Conservation (phyloP, 2,329 filamentous ascomycete species). For the Gnomoniopsis smithogilvyi region DNA sequence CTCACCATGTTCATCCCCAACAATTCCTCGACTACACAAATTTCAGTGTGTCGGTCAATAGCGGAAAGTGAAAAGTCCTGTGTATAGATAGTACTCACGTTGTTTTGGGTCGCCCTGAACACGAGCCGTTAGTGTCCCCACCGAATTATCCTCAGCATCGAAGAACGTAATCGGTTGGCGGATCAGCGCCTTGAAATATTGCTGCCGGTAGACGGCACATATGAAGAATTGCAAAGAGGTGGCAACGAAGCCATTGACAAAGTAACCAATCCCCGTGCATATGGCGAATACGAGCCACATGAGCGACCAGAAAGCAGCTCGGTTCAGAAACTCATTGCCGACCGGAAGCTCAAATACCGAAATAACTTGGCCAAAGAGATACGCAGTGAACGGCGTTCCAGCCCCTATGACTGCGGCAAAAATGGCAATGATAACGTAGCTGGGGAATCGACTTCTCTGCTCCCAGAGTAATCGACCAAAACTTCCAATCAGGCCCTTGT, state of each 20-base stretch:
- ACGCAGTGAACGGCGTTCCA: conserved; percentile 22
- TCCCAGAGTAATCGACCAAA: conserved; percentile 57
- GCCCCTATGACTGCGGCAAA: conserved; percentile 27
- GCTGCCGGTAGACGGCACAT: conserved; percentile 52
- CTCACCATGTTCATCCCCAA: conserved; percentile 57
- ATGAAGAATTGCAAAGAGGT: conserved; percentile 44
- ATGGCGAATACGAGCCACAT: conserved; percentile 51
- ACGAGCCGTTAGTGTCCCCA: conserved; percentile 57
- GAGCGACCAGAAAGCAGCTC: conserved; percentile 58
- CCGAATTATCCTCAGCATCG: conserved; percentile 56
- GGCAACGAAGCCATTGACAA: conserved; percentile 41
- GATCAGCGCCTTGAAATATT: conserved; percentile 60
- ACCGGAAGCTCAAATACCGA: conserved; percentile 42
- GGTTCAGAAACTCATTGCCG: conserved; percentile 31
- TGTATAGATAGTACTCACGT: conserved; percentile 15
- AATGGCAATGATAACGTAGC: conserved; percentile 48
- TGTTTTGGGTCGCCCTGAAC: conserved; percentile 55
- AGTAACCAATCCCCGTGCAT: conserved; percentile 32
- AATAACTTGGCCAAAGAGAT: conserved; percentile 50
- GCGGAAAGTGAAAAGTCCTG: background rate
- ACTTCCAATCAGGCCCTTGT: conserved; percentile 43
- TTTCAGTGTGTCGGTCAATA: background rate
- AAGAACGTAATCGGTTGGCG: conserved; percentile 59
- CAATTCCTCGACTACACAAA: conserved; percentile 49
- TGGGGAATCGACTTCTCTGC: conserved; percentile 47